Percentiles rank a stretch among this genome's conserved stretches.
Evolutionary conservation across 2,329 filamentous ascomycete species (phyloP).

Genomic region (Furcasterigmium furcatum): DNA sequence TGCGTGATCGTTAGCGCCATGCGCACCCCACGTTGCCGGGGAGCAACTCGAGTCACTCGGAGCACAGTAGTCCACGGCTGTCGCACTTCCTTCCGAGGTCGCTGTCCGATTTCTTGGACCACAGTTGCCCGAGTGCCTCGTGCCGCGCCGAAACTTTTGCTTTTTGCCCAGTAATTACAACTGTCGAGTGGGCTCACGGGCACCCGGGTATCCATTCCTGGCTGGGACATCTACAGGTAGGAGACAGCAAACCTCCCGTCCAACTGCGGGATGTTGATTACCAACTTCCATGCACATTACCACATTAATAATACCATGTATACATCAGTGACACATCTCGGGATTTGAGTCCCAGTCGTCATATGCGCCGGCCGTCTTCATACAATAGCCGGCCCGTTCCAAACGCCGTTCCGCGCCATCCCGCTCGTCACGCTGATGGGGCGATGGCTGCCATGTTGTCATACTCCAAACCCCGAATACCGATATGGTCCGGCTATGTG

Average conservation of each 20-base stretch:
- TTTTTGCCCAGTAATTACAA: no score
- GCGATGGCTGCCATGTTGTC: neutral
- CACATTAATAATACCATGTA: no score
- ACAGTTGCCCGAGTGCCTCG: neutral
- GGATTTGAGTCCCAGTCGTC: neutral
- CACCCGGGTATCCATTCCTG: no score
- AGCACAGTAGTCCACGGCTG: neutral
- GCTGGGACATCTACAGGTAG: no score
- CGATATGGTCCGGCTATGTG: neutral
- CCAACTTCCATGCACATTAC: no score
- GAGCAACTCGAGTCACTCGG: neutral
- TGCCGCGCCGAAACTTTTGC: neutral
- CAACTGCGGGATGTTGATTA: no score
- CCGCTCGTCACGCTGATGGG: neutral
- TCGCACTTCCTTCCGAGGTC: slow-evolving; percentile 1
- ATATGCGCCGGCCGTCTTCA: neutral
- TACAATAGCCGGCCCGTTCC: neutral
- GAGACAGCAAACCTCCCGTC: no score
- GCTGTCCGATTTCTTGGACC: no score
- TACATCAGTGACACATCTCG: neutral
- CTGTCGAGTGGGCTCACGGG: no score
- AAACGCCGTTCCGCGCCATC: neutral
- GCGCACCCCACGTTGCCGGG: slow-evolving; percentile 6
- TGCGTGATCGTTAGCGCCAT: slow-evolving; percentile 5
- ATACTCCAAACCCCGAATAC: neutral